Percentiles rank a stretch among this genome's conserved stretches.
Evolutionary conservation across 1,284 basidiomycete genomes (phyloP).

Genomic region (Fomitopsis schrenkii): DNA sequence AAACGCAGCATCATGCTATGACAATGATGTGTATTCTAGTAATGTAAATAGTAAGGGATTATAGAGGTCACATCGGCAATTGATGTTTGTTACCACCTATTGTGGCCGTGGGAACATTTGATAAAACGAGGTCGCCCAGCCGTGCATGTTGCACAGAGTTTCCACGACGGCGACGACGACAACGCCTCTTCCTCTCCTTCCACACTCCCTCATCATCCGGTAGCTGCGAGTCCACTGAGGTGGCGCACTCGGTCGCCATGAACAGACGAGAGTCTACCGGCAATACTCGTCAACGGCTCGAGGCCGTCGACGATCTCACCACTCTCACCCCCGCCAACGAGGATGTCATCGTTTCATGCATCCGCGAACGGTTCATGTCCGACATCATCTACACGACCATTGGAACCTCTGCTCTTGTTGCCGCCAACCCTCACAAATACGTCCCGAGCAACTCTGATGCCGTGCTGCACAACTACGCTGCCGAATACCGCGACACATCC

Average conservation of each 20-base stretch:
- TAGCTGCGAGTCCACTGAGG: background rate
- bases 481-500: constrained; percentile 55
- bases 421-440: constrained; percentile 88
- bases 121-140: background rate
- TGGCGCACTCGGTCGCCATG: background rate
- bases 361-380: constrained; percentile 83
- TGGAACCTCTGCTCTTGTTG: constrained; percentile 70
- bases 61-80: no score
- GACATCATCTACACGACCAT: constrained; percentile 81
- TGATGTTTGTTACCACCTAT: no score
- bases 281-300: background rate
- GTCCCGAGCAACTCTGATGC: constrained; percentile 79
- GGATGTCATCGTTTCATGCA: constrained; percentile 76
- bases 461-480: constrained; percentile 78
- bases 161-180: background rate
- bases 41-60: no score
- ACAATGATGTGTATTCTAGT: no score
- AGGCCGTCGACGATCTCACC: constrained; percentile 64
- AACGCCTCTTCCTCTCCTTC: background rate
- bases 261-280: background rate
- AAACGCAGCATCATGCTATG: no score
- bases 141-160: background rate
- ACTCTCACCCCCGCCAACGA: constrained; percentile 60
- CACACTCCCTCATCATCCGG: background rate
- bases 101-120: no score